Base-by-base conservation (phyloP, 345 rosid genomes). In the Camelina laxa region DNA sequence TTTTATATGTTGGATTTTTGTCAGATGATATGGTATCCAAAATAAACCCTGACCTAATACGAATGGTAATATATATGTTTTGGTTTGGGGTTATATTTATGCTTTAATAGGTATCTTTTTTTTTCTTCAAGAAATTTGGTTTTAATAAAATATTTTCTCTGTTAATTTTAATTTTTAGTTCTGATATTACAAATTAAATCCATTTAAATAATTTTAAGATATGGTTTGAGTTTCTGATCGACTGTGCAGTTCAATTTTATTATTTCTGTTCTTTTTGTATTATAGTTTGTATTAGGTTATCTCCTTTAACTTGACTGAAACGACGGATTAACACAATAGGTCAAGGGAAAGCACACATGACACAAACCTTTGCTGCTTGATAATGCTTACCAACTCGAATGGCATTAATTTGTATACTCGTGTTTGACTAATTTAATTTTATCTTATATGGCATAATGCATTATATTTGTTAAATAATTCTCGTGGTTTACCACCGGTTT, bases 321-420 rank as follows among this genome's bases (percentile, higher is more conserved):
- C 30, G 27, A 39, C 9, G 16, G 53, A 27, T 27, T 15, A 53
- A 36, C 27, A 38, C 36, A 33, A 54, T 19, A 54, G 58, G 47
- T 41, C 54, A 66, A 61, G 27, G 42, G 58, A 61, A 75, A 68
- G 42, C 79, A 69, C 38, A 62, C 27, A 21, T 27, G 30, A 27
- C 30, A 27, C 5, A 27, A 27, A 42, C 49, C 69, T 75, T 68
- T 68, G 20, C 21, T 12, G 59, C 55, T 61, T 66, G 9, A 38
- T 68, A 61, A 69, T 69, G 75, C 80, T 62, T 16, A 69, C 56
- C 75, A 69, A 69, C 80, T 69, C 80, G 50, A 53, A 76, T 61
- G 21, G 31, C 75, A 75, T 50, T 36, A 36, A 36, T 36, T 75
- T 44, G 16, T 56, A 33, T 69, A 11, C 3, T 60, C 48, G 11